These are phyloP conservation scores for Anastatica hierochuntica DNA, from an alignment of 345 rosid genomes.

Conservation along the genomic window DNA sequence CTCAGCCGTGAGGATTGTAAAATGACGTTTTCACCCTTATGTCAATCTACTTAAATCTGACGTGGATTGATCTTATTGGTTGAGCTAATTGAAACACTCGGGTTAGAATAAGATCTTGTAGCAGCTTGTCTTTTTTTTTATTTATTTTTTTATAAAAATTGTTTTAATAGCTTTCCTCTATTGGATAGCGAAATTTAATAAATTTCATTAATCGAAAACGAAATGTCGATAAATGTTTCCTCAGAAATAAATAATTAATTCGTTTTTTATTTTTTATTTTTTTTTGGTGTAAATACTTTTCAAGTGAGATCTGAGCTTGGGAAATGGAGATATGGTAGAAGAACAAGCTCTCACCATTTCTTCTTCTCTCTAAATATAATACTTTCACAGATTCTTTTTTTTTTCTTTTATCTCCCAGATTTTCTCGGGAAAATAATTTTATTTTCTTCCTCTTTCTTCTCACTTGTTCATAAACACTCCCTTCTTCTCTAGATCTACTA, in stretches of 20 bases:
- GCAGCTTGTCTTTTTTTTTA: constrained; percentile 26
- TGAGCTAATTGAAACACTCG: not conserved
- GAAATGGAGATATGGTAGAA: constrained; percentile 38
- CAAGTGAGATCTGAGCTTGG: constrained; percentile 31
- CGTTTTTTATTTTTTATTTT: not conserved
- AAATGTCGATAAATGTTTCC: constrained; percentile 11
- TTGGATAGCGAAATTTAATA: constrained; percentile 45
- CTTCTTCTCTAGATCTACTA: constrained; percentile 35
- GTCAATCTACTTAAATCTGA: not conserved
- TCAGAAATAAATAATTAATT: not conserved
- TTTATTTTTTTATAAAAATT: not conserved
- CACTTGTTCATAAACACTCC: constrained; percentile 7
- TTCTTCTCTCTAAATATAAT: constrained; percentile 21
- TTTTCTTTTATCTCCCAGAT: constrained; percentile 10
- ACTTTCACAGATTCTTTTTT: constrained; percentile 3
- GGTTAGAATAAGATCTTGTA: constrained; percentile 18
- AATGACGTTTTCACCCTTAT: constrained; percentile 20
- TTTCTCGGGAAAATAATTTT: constrained; percentile 12
- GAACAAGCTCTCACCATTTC: constrained; percentile 28
- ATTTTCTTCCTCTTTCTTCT: constrained; percentile 11
- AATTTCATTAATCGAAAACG: constrained; percentile 5
- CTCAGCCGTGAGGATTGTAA: not conserved
- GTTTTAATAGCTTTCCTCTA: constrained; percentile 16
- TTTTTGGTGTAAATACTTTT: constrained; percentile 16
- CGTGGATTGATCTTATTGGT: constrained; percentile 5